Evolutionary conservation across 176 grass and related monocot genomes (phyloP).

Genomic region (Musa itinerans): DNA sequence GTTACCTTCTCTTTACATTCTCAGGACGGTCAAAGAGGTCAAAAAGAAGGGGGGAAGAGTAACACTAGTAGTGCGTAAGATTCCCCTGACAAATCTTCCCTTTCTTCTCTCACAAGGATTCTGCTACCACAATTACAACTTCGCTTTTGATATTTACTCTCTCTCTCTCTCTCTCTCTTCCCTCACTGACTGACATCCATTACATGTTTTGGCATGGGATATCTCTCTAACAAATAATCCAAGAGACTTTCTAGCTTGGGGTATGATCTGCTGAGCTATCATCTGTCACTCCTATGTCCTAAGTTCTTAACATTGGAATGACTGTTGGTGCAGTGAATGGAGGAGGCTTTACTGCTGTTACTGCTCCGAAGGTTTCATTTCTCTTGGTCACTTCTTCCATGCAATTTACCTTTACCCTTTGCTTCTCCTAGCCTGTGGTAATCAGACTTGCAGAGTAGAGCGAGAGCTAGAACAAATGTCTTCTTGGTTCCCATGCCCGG

Average conservation of each 20-base stretch:
- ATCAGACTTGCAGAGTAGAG: slow-evolving; percentile 25
- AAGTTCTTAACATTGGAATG: slow-evolving; percentile 68
- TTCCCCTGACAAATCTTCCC: no score
- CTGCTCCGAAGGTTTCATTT: slow-evolving; percentile 5
- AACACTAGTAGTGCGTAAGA: no score
- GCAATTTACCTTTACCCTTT: no score
- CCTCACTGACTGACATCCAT: no score
- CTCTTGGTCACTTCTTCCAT: neutral
- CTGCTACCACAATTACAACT: no score
- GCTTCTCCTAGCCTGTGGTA: no score
- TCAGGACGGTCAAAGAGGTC: slow-evolving; percentile 40
- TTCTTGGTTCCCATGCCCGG: slow-evolving; percentile 64
- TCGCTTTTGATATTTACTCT: no score
- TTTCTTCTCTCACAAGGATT: no score
- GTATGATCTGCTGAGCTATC: neutral
- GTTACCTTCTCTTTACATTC: slow-evolving; percentile 18
- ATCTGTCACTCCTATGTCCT: neutral
- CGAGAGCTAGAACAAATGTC: slow-evolving; percentile 36
- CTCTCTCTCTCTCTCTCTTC: no score
- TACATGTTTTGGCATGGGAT: no score
- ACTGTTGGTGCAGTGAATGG: slow-evolving; percentile 50
- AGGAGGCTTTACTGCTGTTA: neutral
- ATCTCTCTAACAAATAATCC: no score
- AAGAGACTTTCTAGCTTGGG: no score
- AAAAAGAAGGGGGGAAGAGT: neutral